These are phyloP conservation scores for Colletotrichum cordylinicola DNA, from an alignment of 2,329 filamentous ascomycete genomes.

Conservation along the genomic window DNA sequence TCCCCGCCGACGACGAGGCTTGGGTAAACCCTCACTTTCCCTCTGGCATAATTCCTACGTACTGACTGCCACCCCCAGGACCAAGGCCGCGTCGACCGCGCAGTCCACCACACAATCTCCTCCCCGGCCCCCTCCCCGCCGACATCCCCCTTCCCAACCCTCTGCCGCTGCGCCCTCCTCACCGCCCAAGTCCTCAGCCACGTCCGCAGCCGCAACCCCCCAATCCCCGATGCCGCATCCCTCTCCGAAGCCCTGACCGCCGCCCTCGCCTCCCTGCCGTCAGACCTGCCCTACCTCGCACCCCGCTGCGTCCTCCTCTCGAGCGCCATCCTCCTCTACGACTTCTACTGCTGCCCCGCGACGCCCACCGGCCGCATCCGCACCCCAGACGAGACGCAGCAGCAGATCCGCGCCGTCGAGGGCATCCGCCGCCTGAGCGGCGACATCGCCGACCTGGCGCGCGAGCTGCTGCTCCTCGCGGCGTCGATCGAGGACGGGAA, in stretches of 20 bases:
- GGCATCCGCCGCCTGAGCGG: constrained; percentile 34
- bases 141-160: constrained; percentile 54
- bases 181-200: constrained; percentile 38
- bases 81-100: constrained; percentile 35
- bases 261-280: neutral
- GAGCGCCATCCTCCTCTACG: constrained; percentile 34
- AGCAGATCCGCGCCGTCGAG: constrained; percentile 37
- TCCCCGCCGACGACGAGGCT: constrained; percentile 42
- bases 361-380: constrained; percentile 25
- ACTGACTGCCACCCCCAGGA: constrained; percentile 32
- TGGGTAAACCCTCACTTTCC: constrained; percentile 36
- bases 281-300: constrained; percentile 11
- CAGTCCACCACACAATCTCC: constrained; percentile 34
- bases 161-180: constrained; percentile 45
- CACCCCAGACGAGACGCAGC: constrained; percentile 27
- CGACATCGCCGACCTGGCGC: constrained; percentile 32
- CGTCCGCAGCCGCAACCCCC: constrained; percentile 22
- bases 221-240: neutral
- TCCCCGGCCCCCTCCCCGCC: constrained; percentile 48
- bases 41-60: neutral
- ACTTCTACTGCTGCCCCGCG: constrained; percentile 40
- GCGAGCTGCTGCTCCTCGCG: constrained; percentile 26
- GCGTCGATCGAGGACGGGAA: constrained; percentile 10
- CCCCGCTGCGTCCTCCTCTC: constrained; percentile 26
- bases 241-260: neutral